Base-by-base conservation (phyloP, 768 basidiomycete genomes). In the Trametes sanguinea region DNA sequence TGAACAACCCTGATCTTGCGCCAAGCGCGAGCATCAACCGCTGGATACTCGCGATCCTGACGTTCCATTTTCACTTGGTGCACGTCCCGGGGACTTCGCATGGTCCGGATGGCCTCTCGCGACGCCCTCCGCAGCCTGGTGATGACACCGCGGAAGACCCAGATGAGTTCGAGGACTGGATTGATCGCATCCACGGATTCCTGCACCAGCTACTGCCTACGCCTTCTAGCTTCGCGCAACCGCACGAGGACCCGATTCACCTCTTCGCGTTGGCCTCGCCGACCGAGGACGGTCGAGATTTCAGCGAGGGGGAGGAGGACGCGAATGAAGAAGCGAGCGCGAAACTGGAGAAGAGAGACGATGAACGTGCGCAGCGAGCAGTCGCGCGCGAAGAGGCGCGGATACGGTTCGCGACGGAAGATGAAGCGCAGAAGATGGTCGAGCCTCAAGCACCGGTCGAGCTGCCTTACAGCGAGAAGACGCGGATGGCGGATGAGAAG, bases 31-130 rank as follows among this genome's bases (percentile, higher is more conserved):
- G 73, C 0, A 72, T 79, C 2, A 81, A 81, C 45, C 51, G 75
- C 7, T 81, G 80, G 80, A 76, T 80, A 27, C 70, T 71, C 0
- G 73, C 61, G 0, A 78, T 81, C 14, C 63, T 73, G 0, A 48
- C 76, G 0, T 80, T 76, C 57, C 57, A 73, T 42, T 76, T 78
- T 64, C 64, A 66, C 2, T 55, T 80, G 0, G 47, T 67, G 0
- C 80, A 81, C 52, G 69, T 81, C 6, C 75, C 76, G 35, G 35
- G 35, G 6, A 37, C 35, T 6, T 37, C 10, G 35, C 35, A 37
- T 37, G 35, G 35, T 6, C 35, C 0, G 72, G 75, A 79, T 57
- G 74, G 73, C 2, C 57, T 77, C 0, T 78, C 73, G 0, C 51
- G 73, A n/a, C 39, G 40, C 3, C 58, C 45, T 2, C 13, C 43